Conservation (phyloP, 352 stramenopile species). For the Pythium chondricola region DNA sequence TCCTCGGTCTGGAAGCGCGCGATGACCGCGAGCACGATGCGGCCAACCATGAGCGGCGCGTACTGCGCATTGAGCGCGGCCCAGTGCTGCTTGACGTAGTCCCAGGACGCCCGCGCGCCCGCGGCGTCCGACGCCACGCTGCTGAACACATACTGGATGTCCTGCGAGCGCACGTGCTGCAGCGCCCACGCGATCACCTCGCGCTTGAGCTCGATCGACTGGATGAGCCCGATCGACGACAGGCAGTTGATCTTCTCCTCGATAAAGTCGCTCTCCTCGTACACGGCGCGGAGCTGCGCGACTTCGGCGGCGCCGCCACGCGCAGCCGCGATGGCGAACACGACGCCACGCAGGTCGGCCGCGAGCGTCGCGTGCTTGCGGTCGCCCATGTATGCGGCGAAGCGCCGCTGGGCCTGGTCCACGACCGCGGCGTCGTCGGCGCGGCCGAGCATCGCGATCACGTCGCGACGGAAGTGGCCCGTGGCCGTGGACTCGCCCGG, state of each 20-base stretch:
- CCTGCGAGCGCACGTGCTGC: conserved; percentile 67
- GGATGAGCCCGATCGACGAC: conserved; percentile 57
- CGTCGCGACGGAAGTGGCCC: conserved; percentile 61
- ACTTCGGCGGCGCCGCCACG: conserved; percentile 39
- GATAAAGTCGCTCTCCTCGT: conserved; percentile 73
- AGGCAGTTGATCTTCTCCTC: conserved; percentile 80
- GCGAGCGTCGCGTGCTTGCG: conserved; percentile 33
- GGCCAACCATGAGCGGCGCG: conserved; percentile 48
- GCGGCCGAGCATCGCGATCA: conserved; percentile 64
- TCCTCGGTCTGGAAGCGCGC: conserved; percentile 58
- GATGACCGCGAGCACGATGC: conserved; percentile 58
- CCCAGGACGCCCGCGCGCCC: conserved; percentile 50
- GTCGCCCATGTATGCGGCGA: conserved; percentile 50
- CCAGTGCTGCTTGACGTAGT: conserved; percentile 75
- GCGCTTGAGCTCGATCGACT: conserved; percentile 49
- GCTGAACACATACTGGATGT: conserved; percentile 75
- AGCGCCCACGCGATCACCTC: conserved; percentile 65
- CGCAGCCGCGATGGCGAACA: conserved; percentile 55
- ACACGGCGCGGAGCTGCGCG: conserved; percentile 41
- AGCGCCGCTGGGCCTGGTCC: conserved; percentile 41
- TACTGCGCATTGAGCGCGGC: conserved; percentile 57
- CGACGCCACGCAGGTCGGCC: conserved; percentile 52
- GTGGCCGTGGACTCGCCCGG: conserved; percentile 36
- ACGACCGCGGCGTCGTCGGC: conserved; percentile 48
- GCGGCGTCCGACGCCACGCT: conserved; percentile 58